A percentile compares a stretch with the other conserved stretches of the same genome.
phyloP scores from a whole-genome alignment of 371 early-diverging fungal species.

The Basidiobolus meristosporus region DNA sequence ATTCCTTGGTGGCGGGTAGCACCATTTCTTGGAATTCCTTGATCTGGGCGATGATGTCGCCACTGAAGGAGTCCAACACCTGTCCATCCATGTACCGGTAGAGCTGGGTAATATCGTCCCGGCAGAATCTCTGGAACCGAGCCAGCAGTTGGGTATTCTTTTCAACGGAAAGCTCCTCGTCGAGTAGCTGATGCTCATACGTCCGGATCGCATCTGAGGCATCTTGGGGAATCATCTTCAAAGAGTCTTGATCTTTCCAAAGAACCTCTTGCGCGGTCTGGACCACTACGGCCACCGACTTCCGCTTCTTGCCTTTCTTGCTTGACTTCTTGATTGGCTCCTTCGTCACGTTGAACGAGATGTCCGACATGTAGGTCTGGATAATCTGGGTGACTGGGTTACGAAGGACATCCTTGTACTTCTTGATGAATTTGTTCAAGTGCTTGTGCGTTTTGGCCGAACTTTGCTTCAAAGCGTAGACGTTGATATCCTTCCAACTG shows the following conservation, averaged over 20 bases:
- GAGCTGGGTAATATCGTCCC: too few species aligned
- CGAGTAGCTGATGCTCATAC: background rate
- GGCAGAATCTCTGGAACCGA: constrained; percentile 1
- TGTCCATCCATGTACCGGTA: constrained; percentile 3
- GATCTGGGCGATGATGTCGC: constrained; percentile 13
- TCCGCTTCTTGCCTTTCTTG: background rate
- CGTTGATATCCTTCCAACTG: constrained; percentile 91
- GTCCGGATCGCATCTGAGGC: background rate
- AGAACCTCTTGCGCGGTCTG: too few species aligned
- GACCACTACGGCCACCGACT: too few species aligned
- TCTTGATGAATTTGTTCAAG: constrained; percentile 71
- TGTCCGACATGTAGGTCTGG: constrained; percentile 9
- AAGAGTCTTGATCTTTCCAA: background rate
- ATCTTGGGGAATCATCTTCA: background rate
- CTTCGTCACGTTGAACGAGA: constrained; percentile 8
- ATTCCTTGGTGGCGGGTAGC: too few species aligned
- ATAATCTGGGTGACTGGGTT: constrained; percentile 24
- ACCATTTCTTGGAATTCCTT: constrained; percentile 9
- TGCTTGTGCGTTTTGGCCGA: constrained; percentile 81
- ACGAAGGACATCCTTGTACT: constrained; percentile 58
- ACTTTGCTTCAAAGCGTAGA: constrained; percentile 78
- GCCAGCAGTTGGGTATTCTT: background rate
- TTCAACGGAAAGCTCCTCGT: background rate
- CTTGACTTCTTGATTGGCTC: constrained; percentile 2
- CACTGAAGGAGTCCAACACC: constrained; percentile 10